Conservation (phyloP, 169 alveolate genomes). For the Eimeria brunetti region DNA sequence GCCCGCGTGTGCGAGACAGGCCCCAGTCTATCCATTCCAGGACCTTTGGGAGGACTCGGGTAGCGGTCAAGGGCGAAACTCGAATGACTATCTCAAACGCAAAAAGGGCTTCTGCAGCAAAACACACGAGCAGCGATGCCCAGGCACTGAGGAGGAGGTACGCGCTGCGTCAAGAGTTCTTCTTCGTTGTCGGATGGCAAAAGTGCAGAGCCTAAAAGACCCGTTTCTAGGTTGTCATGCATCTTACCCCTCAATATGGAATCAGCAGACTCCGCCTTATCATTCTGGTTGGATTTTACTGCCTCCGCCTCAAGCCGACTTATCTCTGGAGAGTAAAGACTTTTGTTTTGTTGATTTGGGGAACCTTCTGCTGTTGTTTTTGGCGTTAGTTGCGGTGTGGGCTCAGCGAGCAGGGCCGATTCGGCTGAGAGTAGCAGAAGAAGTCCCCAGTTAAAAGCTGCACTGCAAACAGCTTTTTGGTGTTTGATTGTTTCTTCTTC, state of each 20-base stretch:
- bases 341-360: not conserved
- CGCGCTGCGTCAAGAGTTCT: not conserved
- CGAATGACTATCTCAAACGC: conserved; percentile 46
- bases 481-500: conserved; percentile 19
- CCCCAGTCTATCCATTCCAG: conserved; percentile 42
- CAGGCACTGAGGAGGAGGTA: not conserved
- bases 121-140: not conserved
- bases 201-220: not conserved
- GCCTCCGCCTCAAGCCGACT: not conserved
- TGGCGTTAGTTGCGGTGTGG: not conserved
- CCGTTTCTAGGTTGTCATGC: not conserved
- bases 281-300: not conserved
- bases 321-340: not conserved
- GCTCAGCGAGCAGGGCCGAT: not conserved
- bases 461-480: conserved; percentile 6
- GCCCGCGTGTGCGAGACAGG: conserved; percentile 4
- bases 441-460: conserved; percentile 39
- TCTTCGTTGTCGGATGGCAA: not conserved
- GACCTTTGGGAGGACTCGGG: conserved; percentile 36
- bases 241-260: conserved; percentile 23
- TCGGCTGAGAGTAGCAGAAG: conserved; percentile 43
- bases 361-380: not conserved
- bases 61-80: conserved; percentile 22
- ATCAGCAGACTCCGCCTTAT: conserved; percentile 32
- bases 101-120: conserved; percentile 44